These are phyloP conservation scores for Trichoderma pleuroti DNA, from an alignment of 2,329 filamentous ascomycete genomes.

Conservation along the genomic window DNA sequence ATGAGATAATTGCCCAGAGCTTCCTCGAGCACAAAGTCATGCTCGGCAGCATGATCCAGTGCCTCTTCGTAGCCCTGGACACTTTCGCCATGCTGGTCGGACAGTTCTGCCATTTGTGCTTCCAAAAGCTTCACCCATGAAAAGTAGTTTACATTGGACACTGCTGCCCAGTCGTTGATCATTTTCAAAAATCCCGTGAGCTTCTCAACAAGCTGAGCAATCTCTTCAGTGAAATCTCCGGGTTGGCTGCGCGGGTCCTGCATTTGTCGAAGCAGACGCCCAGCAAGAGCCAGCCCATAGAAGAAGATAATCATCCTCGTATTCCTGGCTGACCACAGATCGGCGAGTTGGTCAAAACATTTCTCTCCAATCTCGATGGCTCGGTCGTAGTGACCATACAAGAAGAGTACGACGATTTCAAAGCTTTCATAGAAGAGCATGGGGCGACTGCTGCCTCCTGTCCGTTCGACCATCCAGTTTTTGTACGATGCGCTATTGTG, in stretches of 20 bases:
- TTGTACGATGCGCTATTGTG: slow-evolving; percentile 59
- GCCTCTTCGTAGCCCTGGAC: slow-evolving; percentile 66
- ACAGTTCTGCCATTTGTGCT: slow-evolving; percentile 65
- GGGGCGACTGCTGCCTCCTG: slow-evolving; percentile 59
- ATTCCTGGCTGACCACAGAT: slow-evolving; percentile 59
- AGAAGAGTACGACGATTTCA: slow-evolving; percentile 59
- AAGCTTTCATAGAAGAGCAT: slow-evolving; percentile 66
- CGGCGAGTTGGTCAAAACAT: slow-evolving; percentile 44
- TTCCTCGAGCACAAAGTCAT: slow-evolving; percentile 67
- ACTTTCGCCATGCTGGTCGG: slow-evolving; percentile 53
- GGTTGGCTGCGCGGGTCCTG: slow-evolving; percentile 45
- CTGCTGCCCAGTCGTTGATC: slow-evolving; percentile 60
- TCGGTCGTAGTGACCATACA: slow-evolving; percentile 60
- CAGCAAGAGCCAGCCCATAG: slow-evolving; percentile 56
- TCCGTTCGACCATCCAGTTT: slow-evolving; percentile 53
- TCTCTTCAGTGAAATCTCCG: slow-evolving; percentile 41
- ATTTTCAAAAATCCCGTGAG: slow-evolving; percentile 55
- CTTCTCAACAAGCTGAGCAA: slow-evolving; percentile 48
- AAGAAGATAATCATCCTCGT: slow-evolving; percentile 57
- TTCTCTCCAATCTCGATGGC: slow-evolving; percentile 55
- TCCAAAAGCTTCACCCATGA: slow-evolving; percentile 65
- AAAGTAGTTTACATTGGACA: slow-evolving; percentile 68
- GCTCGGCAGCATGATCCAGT: slow-evolving; percentile 66
- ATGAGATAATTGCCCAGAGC: slow-evolving; percentile 71
- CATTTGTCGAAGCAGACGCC: slow-evolving; percentile 47